Base-by-base conservation (phyloP, 2,329 filamentous ascomycete species). In the Acarospora socialis region DNA sequence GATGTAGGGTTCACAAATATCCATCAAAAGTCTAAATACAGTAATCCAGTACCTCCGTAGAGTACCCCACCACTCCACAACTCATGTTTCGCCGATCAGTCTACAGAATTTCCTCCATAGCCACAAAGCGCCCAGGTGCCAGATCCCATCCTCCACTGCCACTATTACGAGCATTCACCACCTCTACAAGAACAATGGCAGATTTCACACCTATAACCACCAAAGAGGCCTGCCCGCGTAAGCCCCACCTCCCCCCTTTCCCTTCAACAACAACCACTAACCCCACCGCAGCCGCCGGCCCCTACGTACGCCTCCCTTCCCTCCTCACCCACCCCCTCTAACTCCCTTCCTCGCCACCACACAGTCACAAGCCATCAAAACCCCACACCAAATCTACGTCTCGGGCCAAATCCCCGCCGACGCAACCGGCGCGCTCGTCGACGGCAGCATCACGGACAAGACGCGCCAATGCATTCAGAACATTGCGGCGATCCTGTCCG, bases 401-500 rank as follows among this genome's bases (percentile, higher is more conserved):
- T 81, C 77, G 1, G 78, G 78, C 43, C 73, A 81, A 57, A 86
- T 92, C 51, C 83, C 82, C 41, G 71, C 73, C 42, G 73, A 79
- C 52, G 59, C 65, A 26, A 55, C 56, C 5, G 70, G 68, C 40
- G 65, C 70, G 42, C 60, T 80, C 33, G 61, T 79, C 40, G 60
- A 70, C 27, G 77, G 76, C 31, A 68, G 62, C 49, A 70, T 82
- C 44, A 66, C 70, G 34, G 68, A 84, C 46, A 71, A 77, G 55
- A 81, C 78, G 46, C 69, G 70, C 43, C 68, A 69, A 47, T 79
- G 72, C 64, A 77, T 77, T 59, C 66, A 79, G 58, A 92, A 92
- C 60, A 70, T 94, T 50, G 69, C 77, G 55, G 80, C 81, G 25
- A 82, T 95, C 35, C 73, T 95, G 31, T 70, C 74, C 38, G 82